These are phyloP conservation scores for Phalaenopsis aphrodite DNA, from an alignment of 106 monocot genomes.

Conservation along the genomic window DNA sequence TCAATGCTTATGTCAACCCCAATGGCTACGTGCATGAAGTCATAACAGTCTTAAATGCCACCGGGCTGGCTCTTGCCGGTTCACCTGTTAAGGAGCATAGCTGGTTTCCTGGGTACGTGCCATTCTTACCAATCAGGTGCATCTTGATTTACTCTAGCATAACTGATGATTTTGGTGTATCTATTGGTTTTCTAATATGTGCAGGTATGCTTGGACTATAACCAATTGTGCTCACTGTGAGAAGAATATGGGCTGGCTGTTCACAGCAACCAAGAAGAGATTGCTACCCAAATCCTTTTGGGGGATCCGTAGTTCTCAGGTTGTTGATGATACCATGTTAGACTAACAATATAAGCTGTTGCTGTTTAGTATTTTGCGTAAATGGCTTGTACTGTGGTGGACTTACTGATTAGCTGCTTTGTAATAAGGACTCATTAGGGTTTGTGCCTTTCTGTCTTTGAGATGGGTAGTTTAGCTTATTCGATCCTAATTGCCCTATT, in stretches of 20 bases:
- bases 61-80: conserved; percentile 51
- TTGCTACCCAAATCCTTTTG: conserved; percentile 72
- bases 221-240: conserved; percentile 56
- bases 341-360: no score
- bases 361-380: no score
- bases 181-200: conserved; percentile 1
- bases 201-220: conserved; percentile 93
- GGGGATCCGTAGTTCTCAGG: conserved; percentile 81
- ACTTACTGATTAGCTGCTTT: no score
- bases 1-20: conserved; percentile 94
- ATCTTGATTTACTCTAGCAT: no score
- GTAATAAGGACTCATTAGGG: no score
- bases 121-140: neutral
- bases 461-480: no score
- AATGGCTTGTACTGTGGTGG: no score
- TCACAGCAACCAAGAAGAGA: conserved; percentile 56
- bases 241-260: conserved; percentile 79
- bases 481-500: no score
- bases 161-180: neutral
- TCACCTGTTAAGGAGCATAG: conserved; percentile 66
- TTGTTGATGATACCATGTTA: conserved; percentile 47
- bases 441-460: no score
- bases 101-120: conserved; percentile 96
- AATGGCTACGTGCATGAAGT: conserved; percentile 79
- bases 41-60: conserved; percentile 69